Evolutionary conservation across 352 stramenopile species (phyloP).

Genomic region (Elongisporangium anandrum): DNA sequence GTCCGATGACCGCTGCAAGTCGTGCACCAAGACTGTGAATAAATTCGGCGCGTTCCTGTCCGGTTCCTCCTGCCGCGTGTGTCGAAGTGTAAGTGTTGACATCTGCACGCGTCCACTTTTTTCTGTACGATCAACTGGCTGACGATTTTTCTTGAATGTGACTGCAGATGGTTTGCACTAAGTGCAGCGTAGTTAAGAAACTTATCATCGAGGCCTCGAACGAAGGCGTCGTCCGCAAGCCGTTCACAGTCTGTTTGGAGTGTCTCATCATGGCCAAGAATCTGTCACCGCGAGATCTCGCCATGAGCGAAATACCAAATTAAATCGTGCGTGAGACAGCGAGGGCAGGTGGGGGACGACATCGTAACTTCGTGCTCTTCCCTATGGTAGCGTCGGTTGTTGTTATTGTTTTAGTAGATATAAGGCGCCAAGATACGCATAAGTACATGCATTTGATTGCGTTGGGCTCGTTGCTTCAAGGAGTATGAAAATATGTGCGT

Average conservation of each 20-base stretch:
- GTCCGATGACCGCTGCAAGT: constrained; percentile 18
- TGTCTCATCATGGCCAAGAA: constrained; percentile 48
- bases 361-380: not conserved
- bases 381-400: not conserved
- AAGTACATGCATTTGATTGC: no score
- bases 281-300: constrained; percentile 38
- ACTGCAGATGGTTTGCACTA: constrained; percentile 26
- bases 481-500: no score
- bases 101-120: not conserved
- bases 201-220: constrained; percentile 40
- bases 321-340: not conserved
- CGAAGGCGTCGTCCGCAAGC: constrained; percentile 24
- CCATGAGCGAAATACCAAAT: not conserved
- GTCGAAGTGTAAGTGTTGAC: constrained; percentile 10
- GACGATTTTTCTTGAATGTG: not conserved
- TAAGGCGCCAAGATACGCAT: no score
- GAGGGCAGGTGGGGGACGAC: no score
- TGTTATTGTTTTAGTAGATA: not conserved
- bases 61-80: constrained; percentile 31
- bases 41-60: constrained; percentile 35
- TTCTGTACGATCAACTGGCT: not conserved
- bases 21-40: constrained; percentile 26
- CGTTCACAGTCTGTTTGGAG: constrained; percentile 28
- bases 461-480: no score
- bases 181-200: constrained; percentile 55